phyloP scores from a whole-genome alignment of 352 stramenopile genomes.

The Phytophthora nicotianae region DNA sequence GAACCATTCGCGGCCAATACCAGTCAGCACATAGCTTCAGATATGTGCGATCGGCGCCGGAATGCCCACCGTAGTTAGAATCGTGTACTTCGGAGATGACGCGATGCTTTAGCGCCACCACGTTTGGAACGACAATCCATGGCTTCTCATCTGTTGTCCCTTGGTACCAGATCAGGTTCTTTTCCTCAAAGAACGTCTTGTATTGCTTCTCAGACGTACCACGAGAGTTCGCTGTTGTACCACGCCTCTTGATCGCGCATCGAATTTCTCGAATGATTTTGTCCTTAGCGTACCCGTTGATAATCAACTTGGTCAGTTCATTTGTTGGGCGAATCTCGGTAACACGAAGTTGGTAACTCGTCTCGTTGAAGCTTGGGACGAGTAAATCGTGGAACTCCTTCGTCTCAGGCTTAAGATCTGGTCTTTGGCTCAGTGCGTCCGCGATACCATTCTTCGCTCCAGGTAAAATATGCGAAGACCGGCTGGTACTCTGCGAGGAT shows the following conservation, averaged over 20 bases:
- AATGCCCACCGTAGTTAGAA: neutral
- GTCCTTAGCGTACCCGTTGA: conserved; percentile 8
- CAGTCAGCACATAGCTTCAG: conserved; percentile 6
- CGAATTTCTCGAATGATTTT: conserved; percentile 5
- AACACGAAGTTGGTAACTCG: conserved; percentile 14
- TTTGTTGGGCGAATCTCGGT: neutral
- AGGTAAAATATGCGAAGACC: conserved; percentile 21
- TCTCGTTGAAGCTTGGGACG: conserved; percentile 20
- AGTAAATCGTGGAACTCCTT: conserved; percentile 25
- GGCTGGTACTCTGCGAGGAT: conserved; percentile 21
- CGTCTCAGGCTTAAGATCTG: conserved; percentile 12
- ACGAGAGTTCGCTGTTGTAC: neutral
- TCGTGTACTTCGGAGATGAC: conserved; percentile 11
- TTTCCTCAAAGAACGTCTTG: conserved; percentile 5
- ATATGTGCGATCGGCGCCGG: neutral
- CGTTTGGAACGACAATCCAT: conserved; percentile 3
- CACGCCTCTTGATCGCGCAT: conserved; percentile 1
- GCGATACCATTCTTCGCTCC: conserved; percentile 25
- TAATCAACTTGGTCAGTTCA: conserved; percentile 4
- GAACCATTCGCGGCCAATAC: conserved; percentile 7
- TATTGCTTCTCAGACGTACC: conserved; percentile 6
- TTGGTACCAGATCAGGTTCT: no score
- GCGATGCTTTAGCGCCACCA: conserved; percentile 2
- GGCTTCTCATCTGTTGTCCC: neutral
- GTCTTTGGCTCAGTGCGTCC: conserved; percentile 4